Evolutionary conservation across 306 rosid genomes (phyloP).

Genomic region (Urtica urens): DNA sequence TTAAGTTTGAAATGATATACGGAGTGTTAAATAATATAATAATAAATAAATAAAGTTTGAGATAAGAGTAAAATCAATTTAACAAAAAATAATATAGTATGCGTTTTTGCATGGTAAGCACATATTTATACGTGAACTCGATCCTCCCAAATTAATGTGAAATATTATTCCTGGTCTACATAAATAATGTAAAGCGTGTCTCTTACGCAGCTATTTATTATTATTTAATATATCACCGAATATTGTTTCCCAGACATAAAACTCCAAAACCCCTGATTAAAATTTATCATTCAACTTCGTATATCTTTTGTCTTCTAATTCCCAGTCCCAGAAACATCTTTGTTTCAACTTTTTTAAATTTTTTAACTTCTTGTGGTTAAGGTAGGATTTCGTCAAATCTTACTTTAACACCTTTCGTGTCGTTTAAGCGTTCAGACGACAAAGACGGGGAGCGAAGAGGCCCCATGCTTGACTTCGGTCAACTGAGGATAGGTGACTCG

Average conservation of each 20-base stretch:
- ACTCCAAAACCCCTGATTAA: constrained; percentile 6
- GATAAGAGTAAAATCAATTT: not conserved
- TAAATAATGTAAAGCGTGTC: not conserved
- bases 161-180: not conserved
- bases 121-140: not conserved
- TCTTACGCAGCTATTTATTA: not conserved
- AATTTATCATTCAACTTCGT: constrained; percentile 6
- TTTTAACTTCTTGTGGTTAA: too few relatives aligned
- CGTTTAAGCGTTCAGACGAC: too few relatives aligned
- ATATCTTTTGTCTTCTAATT: constrained; percentile 7
- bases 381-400: too few relatives aligned
- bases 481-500: too few relatives aligned
- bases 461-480: too few relatives aligned
- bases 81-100: not conserved
- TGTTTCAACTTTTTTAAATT: not conserved
- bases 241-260: not conserved
- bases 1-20: too few relatives aligned
- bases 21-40: not conserved
- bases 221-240: not conserved
- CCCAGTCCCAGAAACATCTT: constrained; percentile 17
- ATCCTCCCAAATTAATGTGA: not conserved
- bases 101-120: not conserved
- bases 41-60: not conserved
- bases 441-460: too few relatives aligned
- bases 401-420: too few relatives aligned